phyloP scores from a whole-genome alignment of 169 alveolate species.

The Cryptosporidium canis region DNA sequence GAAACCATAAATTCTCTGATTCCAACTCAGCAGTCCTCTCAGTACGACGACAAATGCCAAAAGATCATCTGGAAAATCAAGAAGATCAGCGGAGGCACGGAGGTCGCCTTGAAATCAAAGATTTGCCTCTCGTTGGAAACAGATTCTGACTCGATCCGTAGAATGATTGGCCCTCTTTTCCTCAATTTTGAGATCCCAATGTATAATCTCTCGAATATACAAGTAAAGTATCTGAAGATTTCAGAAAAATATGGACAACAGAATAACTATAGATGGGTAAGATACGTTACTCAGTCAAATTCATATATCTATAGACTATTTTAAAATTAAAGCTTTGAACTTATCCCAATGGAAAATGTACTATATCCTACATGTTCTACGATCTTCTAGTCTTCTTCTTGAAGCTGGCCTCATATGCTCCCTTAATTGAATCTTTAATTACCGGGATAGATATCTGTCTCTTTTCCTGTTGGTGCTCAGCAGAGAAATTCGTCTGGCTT shows the following conservation, averaged over 20 bases:
- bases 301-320: constrained; percentile 89
- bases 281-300: constrained; percentile 92
- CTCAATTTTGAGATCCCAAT: constrained; percentile 94
- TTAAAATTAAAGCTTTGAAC: not conserved
- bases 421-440: constrained; percentile 46
- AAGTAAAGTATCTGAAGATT: constrained; percentile 90
- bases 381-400: constrained; percentile 14
- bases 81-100: constrained; percentile 87
- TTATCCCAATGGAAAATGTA: not conserved
- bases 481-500: not conserved
- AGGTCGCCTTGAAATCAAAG: constrained; percentile 65
- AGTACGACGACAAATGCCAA: constrained; percentile 85
- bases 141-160: constrained; percentile 78
- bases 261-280: constrained; percentile 95
- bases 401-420: constrained; percentile 68
- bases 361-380: not conserved
- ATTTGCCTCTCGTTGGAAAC: constrained; percentile 72
- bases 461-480: not conserved
- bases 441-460: constrained; percentile 42
- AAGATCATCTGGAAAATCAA: constrained; percentile 90
- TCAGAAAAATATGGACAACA: constrained; percentile 83
- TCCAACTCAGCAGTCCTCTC: constrained; percentile 74
- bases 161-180: constrained; percentile 91
- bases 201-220: constrained; percentile 92
- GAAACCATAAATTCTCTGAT: constrained; percentile 37